These are phyloP conservation scores for Clarireedia sp. DNA, from an alignment of 2,329 filamentous ascomycete genomes.

Conservation along the genomic window DNA sequence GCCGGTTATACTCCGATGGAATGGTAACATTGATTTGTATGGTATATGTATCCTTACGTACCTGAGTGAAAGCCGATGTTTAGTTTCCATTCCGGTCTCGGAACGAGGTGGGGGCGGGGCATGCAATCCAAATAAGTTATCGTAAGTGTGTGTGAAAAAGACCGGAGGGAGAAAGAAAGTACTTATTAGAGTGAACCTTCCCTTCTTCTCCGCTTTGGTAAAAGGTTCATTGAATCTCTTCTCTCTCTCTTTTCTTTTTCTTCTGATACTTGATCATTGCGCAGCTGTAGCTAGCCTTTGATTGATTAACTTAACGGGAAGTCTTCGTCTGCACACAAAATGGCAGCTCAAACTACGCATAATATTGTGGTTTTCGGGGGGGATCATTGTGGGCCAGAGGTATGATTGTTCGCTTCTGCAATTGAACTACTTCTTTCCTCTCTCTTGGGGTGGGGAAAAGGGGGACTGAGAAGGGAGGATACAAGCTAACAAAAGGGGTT, in stretches of 20 bases:
- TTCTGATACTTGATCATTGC: too few relatives aligned
- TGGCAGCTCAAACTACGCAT: conserved; percentile 47
- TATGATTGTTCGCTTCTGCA: conserved; percentile 34
- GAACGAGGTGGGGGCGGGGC: conserved; percentile 1
- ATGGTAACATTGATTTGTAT: too few relatives aligned
- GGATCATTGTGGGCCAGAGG: conserved; percentile 83
- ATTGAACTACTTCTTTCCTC: too few relatives aligned
- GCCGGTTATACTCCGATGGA: too few relatives aligned
- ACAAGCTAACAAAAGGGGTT: background rate
- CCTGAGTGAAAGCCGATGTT: too few relatives aligned
- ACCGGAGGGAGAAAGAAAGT: too few relatives aligned
- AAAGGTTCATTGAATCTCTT: too few relatives aligned
- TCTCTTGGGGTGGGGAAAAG: background rate
- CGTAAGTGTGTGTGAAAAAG: background rate
- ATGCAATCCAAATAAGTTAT: background rate
- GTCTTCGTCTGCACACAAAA: conserved; percentile 27
- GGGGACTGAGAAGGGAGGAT: background rate
- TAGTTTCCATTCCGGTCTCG: background rate
- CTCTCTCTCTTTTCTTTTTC: too few relatives aligned
- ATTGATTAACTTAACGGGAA: too few relatives aligned
- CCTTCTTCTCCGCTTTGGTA: too few relatives aligned
- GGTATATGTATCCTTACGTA: background rate
- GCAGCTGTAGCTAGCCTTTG: too few relatives aligned
- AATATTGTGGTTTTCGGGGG: conserved; percentile 77
- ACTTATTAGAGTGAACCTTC: too few relatives aligned